Percentiles rank a stretch among this genome's conserved stretches.
phyloP scores from a whole-genome alignment of 306 rosid genomes.

The Argentina anserina region DNA sequence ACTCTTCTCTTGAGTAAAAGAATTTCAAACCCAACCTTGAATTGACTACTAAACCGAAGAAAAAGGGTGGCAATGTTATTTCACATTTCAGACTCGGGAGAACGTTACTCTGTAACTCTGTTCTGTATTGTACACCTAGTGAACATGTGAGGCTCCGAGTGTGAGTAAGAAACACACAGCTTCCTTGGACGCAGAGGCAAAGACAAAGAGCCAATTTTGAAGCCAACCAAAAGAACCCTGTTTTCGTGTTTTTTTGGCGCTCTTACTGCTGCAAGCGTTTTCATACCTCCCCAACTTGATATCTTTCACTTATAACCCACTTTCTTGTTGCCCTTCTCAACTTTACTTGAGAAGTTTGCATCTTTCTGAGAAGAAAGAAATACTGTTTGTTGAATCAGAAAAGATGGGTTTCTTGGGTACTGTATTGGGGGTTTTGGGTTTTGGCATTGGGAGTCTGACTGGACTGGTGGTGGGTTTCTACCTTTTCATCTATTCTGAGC shows the following conservation, averaged over 20 bases:
- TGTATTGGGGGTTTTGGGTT: slow-evolving; percentile 57
- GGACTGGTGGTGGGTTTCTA: slow-evolving; percentile 69
- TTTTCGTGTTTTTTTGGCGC: slow-evolving; percentile 4
- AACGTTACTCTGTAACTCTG: not conserved
- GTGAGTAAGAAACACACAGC: not conserved
- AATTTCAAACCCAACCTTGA: slow-evolving; percentile 6
- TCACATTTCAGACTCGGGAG: no score
- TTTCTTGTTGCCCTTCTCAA: not conserved
- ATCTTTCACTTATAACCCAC: not conserved
- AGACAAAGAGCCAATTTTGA: not conserved
- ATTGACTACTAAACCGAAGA: not conserved
- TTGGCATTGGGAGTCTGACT: slow-evolving; percentile 50
- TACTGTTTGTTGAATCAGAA: slow-evolving; percentile 4
- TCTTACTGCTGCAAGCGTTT: not conserved
- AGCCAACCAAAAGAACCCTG: not conserved
- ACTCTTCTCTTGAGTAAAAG: no score
- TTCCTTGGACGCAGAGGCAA: not conserved
- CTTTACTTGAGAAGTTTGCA: not conserved
- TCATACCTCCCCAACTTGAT: not conserved
- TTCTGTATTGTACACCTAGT: not conserved
- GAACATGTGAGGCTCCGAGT: not conserved
- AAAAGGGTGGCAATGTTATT: not conserved
- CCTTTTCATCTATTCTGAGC: slow-evolving; percentile 55
- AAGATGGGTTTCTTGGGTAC: slow-evolving; percentile 54
- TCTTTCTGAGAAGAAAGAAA: not conserved